Base-by-base conservation (phyloP, 805 yeast species). In the Pichia heedii region DNA sequence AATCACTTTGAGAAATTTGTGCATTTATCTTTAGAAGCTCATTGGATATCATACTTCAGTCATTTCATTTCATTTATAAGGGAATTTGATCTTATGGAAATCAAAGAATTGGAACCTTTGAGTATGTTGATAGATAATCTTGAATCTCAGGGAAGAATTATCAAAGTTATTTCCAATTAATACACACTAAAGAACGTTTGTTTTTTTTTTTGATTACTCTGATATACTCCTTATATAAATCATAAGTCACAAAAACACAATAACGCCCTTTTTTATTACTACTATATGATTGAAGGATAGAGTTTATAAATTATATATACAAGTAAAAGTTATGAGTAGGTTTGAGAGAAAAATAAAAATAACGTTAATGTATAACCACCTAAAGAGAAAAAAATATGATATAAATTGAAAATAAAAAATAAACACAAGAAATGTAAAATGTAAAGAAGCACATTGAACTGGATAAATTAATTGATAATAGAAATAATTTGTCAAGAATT, bases 41-140 rank as follows among this genome's bases (percentile, higher is more conserved):
- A 93, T 61, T 93, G 96, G 95, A 93, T 93, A 62, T 89, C 97
- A 3, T 85, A 89, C 54, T 93, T 94, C 65, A 93, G 96, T 15
- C 98, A 93, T 60, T 93, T 84, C 56, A 75, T 90, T 36, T 82
- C 95, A 42, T 86, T 93, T 57, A 76, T 84, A 13, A 81, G 82
- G 51, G 95, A 88, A 51, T 93, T 86, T 61, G 81, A 77, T 42
- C 72, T 93, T 50, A 70, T 93, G 30, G 97, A 88, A 47, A 68
- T 78, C 41, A 69, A 71, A 43, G 99, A 93, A 50, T 65, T 88
- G 62, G 83, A 71, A 43, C 97, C 98, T 0, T 65, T 93, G 49
- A 63, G 70, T 37, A 80, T 84, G 5, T 68, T 93, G 61, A 84
- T 94, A 39, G 88, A 81, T 49, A 77, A 73, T 54, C 71, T 93